Base-by-base conservation (phyloP, 768 basidiomycete genomes). In the Leccinum ochraceum region DNA sequence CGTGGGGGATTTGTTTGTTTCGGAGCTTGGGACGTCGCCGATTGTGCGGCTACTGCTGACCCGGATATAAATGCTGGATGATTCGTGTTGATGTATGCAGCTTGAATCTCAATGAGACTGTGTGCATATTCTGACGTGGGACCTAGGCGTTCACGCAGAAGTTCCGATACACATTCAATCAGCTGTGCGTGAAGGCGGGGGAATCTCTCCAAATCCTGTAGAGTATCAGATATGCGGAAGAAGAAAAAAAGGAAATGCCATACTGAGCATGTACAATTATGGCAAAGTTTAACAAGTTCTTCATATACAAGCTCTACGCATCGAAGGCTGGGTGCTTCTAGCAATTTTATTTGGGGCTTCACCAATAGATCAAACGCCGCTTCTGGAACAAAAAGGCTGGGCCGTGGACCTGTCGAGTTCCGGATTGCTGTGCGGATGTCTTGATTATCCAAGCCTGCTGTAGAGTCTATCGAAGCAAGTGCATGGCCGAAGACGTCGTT, bases 261-360 rank as follows among this genome's bases (percentile, higher is more conserved):
- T 70, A 95, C 95, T 54, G 83, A 73, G 73, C 91, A 91, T 4
- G 96, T 97, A 76, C 96, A 98, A 70, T 96, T 98, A 73, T 99
- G 97, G 75, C 97, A 98, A 51, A 99, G 95, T 81, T 98, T 98
- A 65, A 99, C 98, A 57, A 99, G 79, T 75, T 99, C 97, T 74
- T 99, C 97, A 72, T 99, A 99, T 8, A 99, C 97, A 67, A 99
- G 77, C 74, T 98, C 97, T 20, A 98, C 97, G 67, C 97, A 99
- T 48, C 97, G 83, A 76, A 97, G 75, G 76, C 93, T 94, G 14
- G 97, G 97, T 11, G 93, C 86, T 75, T 98, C 96, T 54, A 99
- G 77, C 24, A 98, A 80, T 77, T 97, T 95, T 74, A 99, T 98
- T 75, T 99, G 97, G 0, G 97, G 97, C 73, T 98, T 98, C 63